phyloP scores from a whole-genome alignment of 345 rosid species.

The Eucalyptus melliodora region DNA sequence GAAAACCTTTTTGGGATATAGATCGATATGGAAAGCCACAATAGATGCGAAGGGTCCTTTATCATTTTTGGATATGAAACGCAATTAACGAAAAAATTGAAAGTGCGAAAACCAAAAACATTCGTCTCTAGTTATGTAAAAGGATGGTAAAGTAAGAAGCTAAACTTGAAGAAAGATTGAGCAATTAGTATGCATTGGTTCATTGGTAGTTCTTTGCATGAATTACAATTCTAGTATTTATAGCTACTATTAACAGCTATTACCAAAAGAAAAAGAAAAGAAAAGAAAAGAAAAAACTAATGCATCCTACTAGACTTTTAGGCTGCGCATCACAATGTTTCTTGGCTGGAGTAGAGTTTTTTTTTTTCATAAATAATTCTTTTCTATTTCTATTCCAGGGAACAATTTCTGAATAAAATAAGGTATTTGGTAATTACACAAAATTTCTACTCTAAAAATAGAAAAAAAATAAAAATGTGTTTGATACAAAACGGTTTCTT shows the following conservation, averaged over 20 bases:
- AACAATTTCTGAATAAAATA: no score
- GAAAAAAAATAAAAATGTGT: no score
- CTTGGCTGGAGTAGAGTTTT: no score
- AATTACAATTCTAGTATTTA: not conserved
- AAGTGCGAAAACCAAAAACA: not conserved
- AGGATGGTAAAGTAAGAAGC: not conserved
- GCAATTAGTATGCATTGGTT: not conserved
- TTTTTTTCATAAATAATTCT: no score
- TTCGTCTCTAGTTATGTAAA: not conserved
- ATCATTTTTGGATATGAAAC: not conserved
- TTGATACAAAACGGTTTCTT: no score
- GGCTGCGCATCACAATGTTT: no score
- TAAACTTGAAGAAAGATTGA: not conserved
- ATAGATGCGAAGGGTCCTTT: not conserved
- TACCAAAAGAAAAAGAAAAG: not conserved
- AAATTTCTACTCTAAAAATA: no score
- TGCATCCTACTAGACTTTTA: not conserved
- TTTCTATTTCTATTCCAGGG: no score
- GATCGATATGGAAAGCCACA: not conserved
- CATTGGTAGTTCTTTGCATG: not conserved
- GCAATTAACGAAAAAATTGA: not conserved
- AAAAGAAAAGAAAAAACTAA: not conserved
- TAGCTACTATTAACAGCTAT: no score
- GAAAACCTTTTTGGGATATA: not conserved
- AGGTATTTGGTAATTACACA: no score